Conservation (phyloP, 225 moss, liverwort and hornwort genomes). For the Takakia lepidozioides region DNA sequence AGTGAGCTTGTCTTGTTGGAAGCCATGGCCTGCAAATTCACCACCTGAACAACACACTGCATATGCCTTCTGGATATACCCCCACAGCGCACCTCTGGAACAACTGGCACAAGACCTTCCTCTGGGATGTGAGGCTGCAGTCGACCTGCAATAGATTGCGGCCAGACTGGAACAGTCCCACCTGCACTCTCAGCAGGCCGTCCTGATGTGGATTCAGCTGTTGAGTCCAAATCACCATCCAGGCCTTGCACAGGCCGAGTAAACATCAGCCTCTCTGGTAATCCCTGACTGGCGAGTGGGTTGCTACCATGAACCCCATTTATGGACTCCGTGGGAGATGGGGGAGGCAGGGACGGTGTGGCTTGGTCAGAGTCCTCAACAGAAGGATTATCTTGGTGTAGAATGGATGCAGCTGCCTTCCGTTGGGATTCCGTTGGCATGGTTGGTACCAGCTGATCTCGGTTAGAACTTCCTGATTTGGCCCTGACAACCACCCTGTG, state of each 20-base stretch:
- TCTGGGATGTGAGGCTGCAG: slow-evolving; percentile 27
- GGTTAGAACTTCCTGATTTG: slow-evolving; percentile 27
- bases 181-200: slow-evolving; percentile 53
- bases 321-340: neutral
- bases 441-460: slow-evolving; percentile 48
- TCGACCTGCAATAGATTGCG: slow-evolving; percentile 39
- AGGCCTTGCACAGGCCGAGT: slow-evolving; percentile 42
- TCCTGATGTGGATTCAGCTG: slow-evolving; percentile 69
- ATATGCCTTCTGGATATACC: slow-evolving; percentile 62
- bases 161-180: slow-evolving; percentile 83
- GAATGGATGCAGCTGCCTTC: slow-evolving; percentile 36
- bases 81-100: slow-evolving; percentile 59
- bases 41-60: slow-evolving; percentile 61
- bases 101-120: slow-evolving; percentile 60
- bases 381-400: slow-evolving; percentile 19
- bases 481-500: slow-evolving; percentile 36
- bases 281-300: slow-evolving; percentile 6
- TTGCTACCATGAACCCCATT: neutral
- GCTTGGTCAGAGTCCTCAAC: slow-evolving; percentile 27
- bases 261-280: slow-evolving; percentile 23
- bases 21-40: slow-evolving; percentile 69
- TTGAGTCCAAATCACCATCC: slow-evolving; percentile 88
- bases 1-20: slow-evolving; percentile 95
- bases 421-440: slow-evolving; percentile 48
- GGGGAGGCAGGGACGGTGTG: slow-evolving; percentile 15